Conservation (phyloP, 768 basidiomycete species). For the Lyophyllum semitale region DNA sequence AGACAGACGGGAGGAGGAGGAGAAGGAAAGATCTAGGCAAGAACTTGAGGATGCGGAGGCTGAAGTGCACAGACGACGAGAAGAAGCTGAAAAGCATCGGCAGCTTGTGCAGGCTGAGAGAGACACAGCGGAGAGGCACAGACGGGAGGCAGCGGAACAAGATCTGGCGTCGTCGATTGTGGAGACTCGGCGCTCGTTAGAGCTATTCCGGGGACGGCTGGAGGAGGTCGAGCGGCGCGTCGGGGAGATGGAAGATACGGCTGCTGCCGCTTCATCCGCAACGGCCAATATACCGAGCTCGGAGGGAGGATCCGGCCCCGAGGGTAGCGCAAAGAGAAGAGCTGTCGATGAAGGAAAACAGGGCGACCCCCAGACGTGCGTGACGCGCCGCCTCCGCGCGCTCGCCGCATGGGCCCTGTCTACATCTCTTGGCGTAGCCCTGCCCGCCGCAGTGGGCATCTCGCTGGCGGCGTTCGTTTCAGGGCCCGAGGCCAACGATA, state of each 20-base stretch:
- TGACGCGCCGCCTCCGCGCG: constrained; percentile 5
- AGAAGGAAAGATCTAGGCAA: neutral
- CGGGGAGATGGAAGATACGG: neutral
- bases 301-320: neutral
- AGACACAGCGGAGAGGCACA: neutral
- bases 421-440: constrained; percentile 1
- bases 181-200: constrained; percentile 6
- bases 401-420: constrained; percentile 11
- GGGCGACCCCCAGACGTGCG: neutral
- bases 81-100: neutral
- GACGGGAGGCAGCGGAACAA: constrained; percentile 2
- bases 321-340: neutral
- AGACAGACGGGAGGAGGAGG: constrained; percentile 12
- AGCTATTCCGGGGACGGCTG: constrained; percentile 5
- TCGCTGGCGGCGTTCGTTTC: neutral
- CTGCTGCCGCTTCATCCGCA: neutral
- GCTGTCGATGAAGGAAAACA: neutral
- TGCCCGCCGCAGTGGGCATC: neutral
- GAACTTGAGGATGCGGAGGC: neutral
- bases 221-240: constrained; percentile 12
- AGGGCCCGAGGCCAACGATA: neutral
- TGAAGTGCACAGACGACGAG: neutral
- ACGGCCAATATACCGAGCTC: neutral
- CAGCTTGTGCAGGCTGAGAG: neutral
- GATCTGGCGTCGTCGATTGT: constrained; percentile 3